Evolutionary conservation across 2,329 filamentous ascomycete species (phyloP), one percentile per base, ranked within the genome.

Genomic region (Tricladium varicosporioides): DNA sequence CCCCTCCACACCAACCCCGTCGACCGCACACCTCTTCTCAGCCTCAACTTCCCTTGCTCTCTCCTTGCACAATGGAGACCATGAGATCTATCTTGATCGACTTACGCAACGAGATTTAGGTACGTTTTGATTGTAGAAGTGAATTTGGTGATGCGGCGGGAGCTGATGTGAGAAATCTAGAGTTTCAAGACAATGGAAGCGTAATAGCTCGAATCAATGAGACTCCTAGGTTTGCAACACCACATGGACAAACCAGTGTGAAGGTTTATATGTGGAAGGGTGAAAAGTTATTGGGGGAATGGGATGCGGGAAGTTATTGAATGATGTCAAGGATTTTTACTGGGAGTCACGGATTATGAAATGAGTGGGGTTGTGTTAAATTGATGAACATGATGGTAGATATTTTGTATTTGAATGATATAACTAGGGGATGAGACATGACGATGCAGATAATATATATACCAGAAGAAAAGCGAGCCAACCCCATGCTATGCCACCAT

Each of bases 241-340:
- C n/a, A 11, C 15, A 42, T 9, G 43, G 51, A 5, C 5, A 47
- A 42, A 53, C 22, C 2, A 18, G 45, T 32, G 22, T 46, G 5
- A 36, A 7, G 40, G 31, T 53, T 22, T 18, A 42, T 43, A n/a
- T 36, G 10, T 54, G 44, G 52, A 54, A 54, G 44, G 52, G 52
- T 3, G 52, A 54, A 44, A 54, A 48, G 19, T 22, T 54, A 5
- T 36, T 54, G 8, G 52, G 52, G 13, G 42, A 36, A 13, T 54
- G 52, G 52, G 44, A 40, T n/a, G 52, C 48, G 4, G 52, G 52
- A 3, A 47, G 46, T 40, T 40, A 40, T 40, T 40, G 36, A 40
- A 4, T 27, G 22, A 27, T 27, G 22, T 7, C 7, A 4, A 7
- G 22, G 22, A 7, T 3, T 27, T 27, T n/a, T n/a, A n/a, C n/a